These are phyloP conservation scores for Verticillium dahliae DNA, from an alignment of 2,329 filamentous ascomycete genomes.

Conservation along the genomic window DNA sequence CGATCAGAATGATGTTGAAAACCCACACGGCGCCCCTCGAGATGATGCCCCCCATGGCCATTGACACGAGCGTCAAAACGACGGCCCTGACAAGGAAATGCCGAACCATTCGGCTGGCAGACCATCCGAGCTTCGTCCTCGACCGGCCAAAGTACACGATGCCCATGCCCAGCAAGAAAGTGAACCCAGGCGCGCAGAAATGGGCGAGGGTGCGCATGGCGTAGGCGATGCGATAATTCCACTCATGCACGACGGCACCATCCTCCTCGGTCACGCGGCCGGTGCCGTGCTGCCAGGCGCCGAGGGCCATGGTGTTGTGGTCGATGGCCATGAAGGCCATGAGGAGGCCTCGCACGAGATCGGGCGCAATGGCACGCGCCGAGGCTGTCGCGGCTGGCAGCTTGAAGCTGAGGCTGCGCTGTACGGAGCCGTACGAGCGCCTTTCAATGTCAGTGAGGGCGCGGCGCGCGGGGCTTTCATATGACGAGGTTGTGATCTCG, in stretches of 20 bases:
- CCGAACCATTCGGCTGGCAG: slow-evolving; percentile 20
- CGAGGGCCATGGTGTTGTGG: slow-evolving; percentile 30
- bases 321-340: slow-evolving; percentile 38
- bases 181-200: slow-evolving; percentile 38
- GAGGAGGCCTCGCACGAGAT: slow-evolving; percentile 36
- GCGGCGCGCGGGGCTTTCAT: neutral
- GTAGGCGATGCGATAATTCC: slow-evolving; percentile 31
- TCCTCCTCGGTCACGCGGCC: slow-evolving; percentile 26
- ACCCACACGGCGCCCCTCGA: slow-evolving; percentile 30
- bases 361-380: slow-evolving; percentile 31
- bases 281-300: slow-evolving; percentile 33
- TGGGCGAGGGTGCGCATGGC: slow-evolving; percentile 34
- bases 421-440: neutral
- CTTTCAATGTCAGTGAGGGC: neutral
- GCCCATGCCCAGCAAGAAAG: slow-evolving; percentile 38
- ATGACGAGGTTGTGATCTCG: neutral
- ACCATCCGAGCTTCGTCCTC: slow-evolving; percentile 31
- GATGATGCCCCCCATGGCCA: slow-evolving; percentile 22
- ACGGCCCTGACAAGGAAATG: slow-evolving; percentile 31
- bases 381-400: neutral
- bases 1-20: slow-evolving; percentile 35
- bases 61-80: slow-evolving; percentile 26
- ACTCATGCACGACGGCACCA: slow-evolving; percentile 22
- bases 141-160: slow-evolving; percentile 37
- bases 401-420: neutral